phyloP scores from a whole-genome alignment of 2,329 filamentous ascomycete species.

The Scytalidium sp. region DNA sequence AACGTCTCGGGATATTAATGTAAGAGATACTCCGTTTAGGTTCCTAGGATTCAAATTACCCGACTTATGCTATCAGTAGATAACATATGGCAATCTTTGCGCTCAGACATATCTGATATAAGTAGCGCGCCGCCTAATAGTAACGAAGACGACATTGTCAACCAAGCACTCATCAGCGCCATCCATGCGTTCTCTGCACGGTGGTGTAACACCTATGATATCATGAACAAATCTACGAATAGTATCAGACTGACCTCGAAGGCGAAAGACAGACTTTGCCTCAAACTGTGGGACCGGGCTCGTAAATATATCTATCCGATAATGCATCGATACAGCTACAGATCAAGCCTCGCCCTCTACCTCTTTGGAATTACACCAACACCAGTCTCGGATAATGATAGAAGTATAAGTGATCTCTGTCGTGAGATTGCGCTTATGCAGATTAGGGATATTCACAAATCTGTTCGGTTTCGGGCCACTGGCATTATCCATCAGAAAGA shows the following conservation, averaged over 20 bases:
- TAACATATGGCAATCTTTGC: background rate
- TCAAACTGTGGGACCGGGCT: background rate
- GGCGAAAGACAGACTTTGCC: background rate
- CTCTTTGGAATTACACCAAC: slow-evolving; percentile 4
- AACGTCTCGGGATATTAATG: no score
- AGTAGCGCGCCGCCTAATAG: background rate
- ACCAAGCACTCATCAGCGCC: slow-evolving; percentile 3
- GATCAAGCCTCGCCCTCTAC: slow-evolving; percentile 2
- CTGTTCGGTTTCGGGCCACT: no score
- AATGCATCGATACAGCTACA: background rate
- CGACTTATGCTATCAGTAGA: background rate
- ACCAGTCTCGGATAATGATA: background rate
- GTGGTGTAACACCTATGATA: background rate
- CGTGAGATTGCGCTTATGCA: background rate
- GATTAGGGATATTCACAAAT: background rate
- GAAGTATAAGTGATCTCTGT: background rate
- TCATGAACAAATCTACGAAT: background rate
- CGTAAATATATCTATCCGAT: background rate
- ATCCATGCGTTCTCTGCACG: slow-evolving; percentile 1
- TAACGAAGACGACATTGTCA: background rate
- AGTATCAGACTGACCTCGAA: background rate
- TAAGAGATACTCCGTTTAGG: background rate
- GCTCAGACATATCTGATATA: background rate
- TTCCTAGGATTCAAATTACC: background rate
- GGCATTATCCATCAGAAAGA: no score